Evolutionary conservation across 2,329 filamentous ascomycete genomes (phyloP).

Genomic region (Pyrenochaeta sp.): DNA sequence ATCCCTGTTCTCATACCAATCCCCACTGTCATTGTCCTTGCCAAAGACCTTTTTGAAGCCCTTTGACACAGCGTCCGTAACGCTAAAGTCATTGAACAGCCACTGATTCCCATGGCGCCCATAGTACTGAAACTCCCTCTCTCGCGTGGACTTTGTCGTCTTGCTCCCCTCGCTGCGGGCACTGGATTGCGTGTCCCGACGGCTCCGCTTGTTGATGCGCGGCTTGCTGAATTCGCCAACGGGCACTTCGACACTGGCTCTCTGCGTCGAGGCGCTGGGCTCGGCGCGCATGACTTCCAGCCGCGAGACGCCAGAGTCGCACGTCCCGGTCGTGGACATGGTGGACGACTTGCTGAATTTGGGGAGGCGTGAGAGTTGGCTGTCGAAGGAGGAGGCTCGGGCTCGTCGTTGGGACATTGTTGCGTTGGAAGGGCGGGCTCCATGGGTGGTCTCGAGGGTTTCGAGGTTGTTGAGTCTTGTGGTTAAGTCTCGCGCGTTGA

Average conservation of each 20-base stretch:
- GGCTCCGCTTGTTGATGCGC: conserved; percentile 21
- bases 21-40: conserved; percentile 18
- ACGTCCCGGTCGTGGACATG: conserved; percentile 30
- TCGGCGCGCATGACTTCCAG: conserved; percentile 19
- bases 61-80: conserved; percentile 43
- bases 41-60: conserved; percentile 40
- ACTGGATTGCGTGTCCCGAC: conserved; percentile 26
- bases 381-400: conserved; percentile 41
- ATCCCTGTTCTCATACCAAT: conserved; percentile 23
- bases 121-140: conserved; percentile 43
- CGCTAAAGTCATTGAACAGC: conserved; percentile 50
- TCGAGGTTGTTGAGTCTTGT: conserved; percentile 28
- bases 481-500: conserved; percentile 38
- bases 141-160: not conserved
- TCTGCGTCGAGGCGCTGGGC: conserved; percentile 20
- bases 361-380: conserved; percentile 18
- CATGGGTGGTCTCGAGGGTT: conserved; percentile 16
- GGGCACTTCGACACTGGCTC: conserved; percentile 28
- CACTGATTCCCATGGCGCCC: conserved; percentile 49
- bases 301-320: conserved; percentile 20
- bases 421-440: conserved; percentile 24
- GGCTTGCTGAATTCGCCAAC: conserved; percentile 42
- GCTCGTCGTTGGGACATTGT: conserved; percentile 24
- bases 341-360: conserved; percentile 39
- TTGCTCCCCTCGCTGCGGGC: conserved; percentile 16